Percentiles rank a stretch among this genome's conserved stretches.
These are phyloP conservation scores for Globisporangium carolinianum DNA, from an alignment of 352 stramenopile genomes.

Conservation along the genomic window DNA sequence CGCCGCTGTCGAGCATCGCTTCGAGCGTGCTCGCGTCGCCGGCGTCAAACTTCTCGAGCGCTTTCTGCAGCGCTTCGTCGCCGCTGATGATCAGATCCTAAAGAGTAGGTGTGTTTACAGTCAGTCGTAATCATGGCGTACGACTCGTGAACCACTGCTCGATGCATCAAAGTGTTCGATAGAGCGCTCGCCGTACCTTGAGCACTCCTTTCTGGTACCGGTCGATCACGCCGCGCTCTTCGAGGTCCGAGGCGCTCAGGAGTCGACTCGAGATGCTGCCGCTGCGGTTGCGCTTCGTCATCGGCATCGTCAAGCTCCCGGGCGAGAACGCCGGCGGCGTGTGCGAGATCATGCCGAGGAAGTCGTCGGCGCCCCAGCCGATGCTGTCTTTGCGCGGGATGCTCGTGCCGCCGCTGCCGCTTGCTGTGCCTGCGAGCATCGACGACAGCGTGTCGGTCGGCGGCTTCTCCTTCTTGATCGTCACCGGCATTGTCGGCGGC, in stretches of 20 bases:
- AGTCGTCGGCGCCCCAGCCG: conserved; percentile 78
- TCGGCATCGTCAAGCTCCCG: conserved; percentile 82
- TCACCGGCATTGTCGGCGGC: conserved; percentile 54
- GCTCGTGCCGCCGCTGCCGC: conserved; percentile 23
- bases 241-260: conserved; percentile 84
- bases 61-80: conserved; percentile 84
- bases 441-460: conserved; percentile 16
- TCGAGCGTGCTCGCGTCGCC: conserved; percentile 81
- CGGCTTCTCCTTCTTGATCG: conserved; percentile 65
- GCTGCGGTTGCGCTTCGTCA: conserved; percentile 80
- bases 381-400: conserved; percentile 75
- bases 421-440: conserved; percentile 15
- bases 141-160: too few species aligned
- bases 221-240: conserved; percentile 88
- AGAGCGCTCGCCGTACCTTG: conserved; percentile 36
- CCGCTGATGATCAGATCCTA: conserved; percentile 89
- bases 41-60: conserved; percentile 85
- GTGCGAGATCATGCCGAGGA: conserved; percentile 85
- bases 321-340: conserved; percentile 88
- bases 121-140: too few species aligned
- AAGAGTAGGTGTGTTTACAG: too few species aligned
- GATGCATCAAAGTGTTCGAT: neutral
- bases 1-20: conserved; percentile 76
- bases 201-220: conserved; percentile 87
- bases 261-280: conserved; percentile 81